Evolutionary conservation across 441 rosid genomes (phyloP).

Genomic region (Flueggea neowawraea): DNA sequence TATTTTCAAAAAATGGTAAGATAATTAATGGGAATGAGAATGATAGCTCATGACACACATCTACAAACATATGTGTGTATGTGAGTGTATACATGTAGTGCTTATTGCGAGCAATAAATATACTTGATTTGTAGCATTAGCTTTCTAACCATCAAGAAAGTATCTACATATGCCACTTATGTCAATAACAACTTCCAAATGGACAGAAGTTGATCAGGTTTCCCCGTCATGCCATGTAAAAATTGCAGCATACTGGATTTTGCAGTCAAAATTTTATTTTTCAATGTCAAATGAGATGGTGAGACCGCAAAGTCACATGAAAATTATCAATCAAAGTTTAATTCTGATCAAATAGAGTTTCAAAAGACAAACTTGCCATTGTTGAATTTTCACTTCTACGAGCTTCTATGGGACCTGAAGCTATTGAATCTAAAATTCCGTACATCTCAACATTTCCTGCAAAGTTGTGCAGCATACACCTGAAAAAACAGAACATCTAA

Average conservation of each 20-base stretch:
- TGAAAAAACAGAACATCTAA: slow-evolving; percentile 23
- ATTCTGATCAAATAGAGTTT: slow-evolving; percentile 1
- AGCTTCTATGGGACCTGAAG: slow-evolving; percentile 67
- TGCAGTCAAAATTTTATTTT: neutral
- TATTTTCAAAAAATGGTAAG: neutral
- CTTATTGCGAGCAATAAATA: no score
- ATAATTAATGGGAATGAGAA: no score
- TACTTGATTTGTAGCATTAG: no score
- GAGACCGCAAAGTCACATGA: neutral
- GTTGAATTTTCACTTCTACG: slow-evolving; percentile 53
- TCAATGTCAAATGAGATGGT: neutral
- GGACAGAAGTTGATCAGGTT: no score
- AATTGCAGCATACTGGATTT: no score
- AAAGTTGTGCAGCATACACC: slow-evolving; percentile 84
- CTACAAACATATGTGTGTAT: no score
- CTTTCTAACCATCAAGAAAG: no score
- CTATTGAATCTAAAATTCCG: slow-evolving; percentile 59
- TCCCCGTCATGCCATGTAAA: no score
- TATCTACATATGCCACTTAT: no score
- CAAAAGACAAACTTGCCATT: slow-evolving; percentile 37
- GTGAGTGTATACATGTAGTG: no score
- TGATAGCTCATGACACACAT: no score
- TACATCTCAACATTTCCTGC: slow-evolving; percentile 80
- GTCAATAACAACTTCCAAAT: no score
- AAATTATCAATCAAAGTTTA: slow-evolving; percentile 4